Base-by-base conservation (phyloP, 805 yeast genomes). In the Saturnispora besseyi region DNA sequence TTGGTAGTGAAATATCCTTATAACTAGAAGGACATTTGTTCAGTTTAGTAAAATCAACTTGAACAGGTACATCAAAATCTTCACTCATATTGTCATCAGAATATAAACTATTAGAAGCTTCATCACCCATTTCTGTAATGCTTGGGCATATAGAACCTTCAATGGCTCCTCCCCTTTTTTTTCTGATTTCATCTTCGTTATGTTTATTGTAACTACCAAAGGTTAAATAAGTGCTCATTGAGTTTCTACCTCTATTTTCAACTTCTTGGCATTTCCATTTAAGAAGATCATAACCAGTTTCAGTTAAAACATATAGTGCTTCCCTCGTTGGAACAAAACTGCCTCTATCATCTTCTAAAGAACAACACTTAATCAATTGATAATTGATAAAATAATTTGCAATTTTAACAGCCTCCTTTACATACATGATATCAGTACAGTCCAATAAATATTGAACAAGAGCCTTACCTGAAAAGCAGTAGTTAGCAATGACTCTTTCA, bases 401-500 rank as follows among this genome's bases (percentile, higher is more conserved):
- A 11, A 84, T 64, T 22, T 74, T 74, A 0, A 69, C 59, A 0
- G 87, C 84, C 51, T 79, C 86, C 11, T 68, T 66, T 0, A 65
- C 60, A 46, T 73, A 73, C 55, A 81, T 62, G 1, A 82, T 70
- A 59, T 87, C 93, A 0, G 96, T 85, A 60, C 96, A 89, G 55
- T 91, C 98, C 78, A 84, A 74, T 6, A 91, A 59, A 96, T 96
- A 91, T 59, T 89, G 96, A 65, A 81, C 75, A 0, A 84, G 69
- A 0, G 93, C 84, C 57, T 84, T 84, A 0, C 96, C 95, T 1
- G 85, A 75, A 53, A 87, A 73, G 48, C 80, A 75, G 56, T 72
- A 74, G n/a, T 71, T 66, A 2, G 74, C 59, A 4, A 55, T 50
- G 75, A 72, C 5, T 58, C 56, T 48, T 31, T 44, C 12, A 49